Evolutionary conservation across 2,329 filamentous ascomycete species (phyloP), one percentile per base, ranked within the genome.

Genomic region (Colletotrichum eremochloae): DNA sequence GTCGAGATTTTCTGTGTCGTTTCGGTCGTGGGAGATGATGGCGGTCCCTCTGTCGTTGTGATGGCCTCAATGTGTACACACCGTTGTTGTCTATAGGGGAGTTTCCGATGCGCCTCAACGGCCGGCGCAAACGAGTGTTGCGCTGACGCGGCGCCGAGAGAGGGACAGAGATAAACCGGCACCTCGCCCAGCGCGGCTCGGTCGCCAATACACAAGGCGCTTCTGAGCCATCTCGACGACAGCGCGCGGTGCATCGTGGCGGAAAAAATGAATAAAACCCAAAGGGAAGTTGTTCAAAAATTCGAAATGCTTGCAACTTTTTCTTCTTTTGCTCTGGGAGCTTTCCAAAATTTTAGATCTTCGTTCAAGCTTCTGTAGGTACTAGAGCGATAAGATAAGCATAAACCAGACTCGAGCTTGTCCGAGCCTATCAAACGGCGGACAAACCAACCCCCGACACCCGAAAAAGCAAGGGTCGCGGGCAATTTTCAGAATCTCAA

Each of bases 101-200:
- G 74, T 38, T 53, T 64, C 75, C 20, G 53, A 38, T 38, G 69
- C 44, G 66, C 46, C 29, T 38, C n/a, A n/a, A n/a, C 36, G 14
- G 44, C 75, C 79, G 77, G 73, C 71, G 65, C 72, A 72, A 75
- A 63, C 2, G 46, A 48, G 61, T 52, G 63, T 65, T 56, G 63
- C 18, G 63, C 40, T 42, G 55, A 38, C 24, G 31, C 52, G 31
- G 42, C 36, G 42, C 33, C 46, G 48, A 73, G 44, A 33, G 67
- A 62, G 48, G 86, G 86, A 76, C 86, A 88, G 24, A 88, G 78
- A 74, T 86, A 88, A 1, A 85, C 71, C 31, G 86, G 86, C 46
- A 88, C 77, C 56, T 85, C 82, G 38, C 81, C 70, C 2, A 78
- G 76, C 38, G 78, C 67, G 11, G 81, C 75, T 38, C 77, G 76